phyloP scores from a whole-genome alignment of 345 rosid genomes.

The Noccaea caerulescens region DNA sequence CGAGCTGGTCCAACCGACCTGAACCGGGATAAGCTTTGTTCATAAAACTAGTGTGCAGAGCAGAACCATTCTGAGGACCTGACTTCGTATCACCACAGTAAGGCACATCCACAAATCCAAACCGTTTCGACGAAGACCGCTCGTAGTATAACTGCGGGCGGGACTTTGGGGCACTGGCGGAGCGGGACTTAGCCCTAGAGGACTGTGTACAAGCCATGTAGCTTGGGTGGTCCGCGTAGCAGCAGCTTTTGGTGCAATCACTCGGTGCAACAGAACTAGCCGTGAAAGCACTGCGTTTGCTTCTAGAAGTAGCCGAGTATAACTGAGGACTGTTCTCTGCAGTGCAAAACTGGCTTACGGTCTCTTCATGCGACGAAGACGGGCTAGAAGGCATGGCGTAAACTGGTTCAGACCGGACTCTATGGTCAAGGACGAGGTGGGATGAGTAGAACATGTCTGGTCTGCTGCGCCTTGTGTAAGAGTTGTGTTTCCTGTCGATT shows the following conservation, averaged over 20 bases:
- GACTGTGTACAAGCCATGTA: slow-evolving; percentile 93
- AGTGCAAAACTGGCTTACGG: slow-evolving; percentile 55
- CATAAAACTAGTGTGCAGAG: slow-evolving; percentile 58
- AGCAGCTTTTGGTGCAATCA: slow-evolving; percentile 60
- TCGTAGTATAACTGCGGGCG: slow-evolving; percentile 62
- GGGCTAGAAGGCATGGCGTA: slow-evolving; percentile 54
- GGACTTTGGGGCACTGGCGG: slow-evolving; percentile 81
- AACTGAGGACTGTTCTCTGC: slow-evolving; percentile 82
- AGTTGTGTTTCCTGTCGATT: slow-evolving; percentile 62
- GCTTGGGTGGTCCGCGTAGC: slow-evolving; percentile 71
- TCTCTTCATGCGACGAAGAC: slow-evolving; percentile 54
- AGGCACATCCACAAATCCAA: slow-evolving; percentile 46
- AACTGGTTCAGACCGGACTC: slow-evolving; percentile 54
- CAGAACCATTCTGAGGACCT: slow-evolving; percentile 61
- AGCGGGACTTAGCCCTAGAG: slow-evolving; percentile 78
- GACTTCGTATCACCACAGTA: slow-evolving; percentile 48
- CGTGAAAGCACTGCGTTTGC: slow-evolving; percentile 68
- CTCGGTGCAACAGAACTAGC: slow-evolving; percentile 50
- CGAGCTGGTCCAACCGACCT: slow-evolving; percentile 84
- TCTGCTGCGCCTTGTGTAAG: slow-evolving; percentile 47
- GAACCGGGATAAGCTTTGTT: slow-evolving; percentile 93
- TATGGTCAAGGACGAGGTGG: slow-evolving; percentile 35
- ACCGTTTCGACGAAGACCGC: slow-evolving; percentile 73
- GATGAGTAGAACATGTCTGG: slow-evolving; percentile 56
- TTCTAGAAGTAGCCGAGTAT: slow-evolving; percentile 68